phyloP scores from a whole-genome alignment of 1,284 basidiomycete genomes.

The Sphagnurus paluster region DNA sequence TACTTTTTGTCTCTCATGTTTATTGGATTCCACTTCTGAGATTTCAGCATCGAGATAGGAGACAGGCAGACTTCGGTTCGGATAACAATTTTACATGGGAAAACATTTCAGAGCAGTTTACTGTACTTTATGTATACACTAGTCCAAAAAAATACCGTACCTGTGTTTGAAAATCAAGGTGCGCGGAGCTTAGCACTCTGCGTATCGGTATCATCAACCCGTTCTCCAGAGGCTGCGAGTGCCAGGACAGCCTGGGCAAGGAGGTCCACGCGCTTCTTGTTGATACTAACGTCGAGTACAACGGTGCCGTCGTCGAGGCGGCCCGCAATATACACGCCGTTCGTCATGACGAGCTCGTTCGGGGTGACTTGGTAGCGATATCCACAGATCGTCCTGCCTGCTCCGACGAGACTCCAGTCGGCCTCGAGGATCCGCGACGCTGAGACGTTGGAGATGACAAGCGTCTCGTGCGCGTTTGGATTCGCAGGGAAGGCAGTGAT shows the following conservation, averaged over 20 bases:
- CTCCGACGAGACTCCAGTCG: constrained; percentile 35
- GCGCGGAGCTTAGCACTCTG: too few relatives aligned
- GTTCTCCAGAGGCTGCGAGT: background rate
- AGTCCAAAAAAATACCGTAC: too few relatives aligned
- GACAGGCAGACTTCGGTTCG: too few relatives aligned
- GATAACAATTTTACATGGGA: too few relatives aligned
- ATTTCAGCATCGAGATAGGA: too few relatives aligned
- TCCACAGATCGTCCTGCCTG: constrained; percentile 32
- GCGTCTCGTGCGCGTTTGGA: constrained; percentile 32
- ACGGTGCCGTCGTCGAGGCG: constrained; percentile 34
- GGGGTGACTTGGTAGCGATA: constrained; percentile 39
- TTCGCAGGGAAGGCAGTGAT: constrained; percentile 30
- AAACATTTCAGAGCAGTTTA: too few relatives aligned
- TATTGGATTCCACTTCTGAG: too few relatives aligned
- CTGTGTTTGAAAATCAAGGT: too few relatives aligned
- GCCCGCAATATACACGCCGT: constrained; percentile 38
- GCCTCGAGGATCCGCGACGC: constrained; percentile 37
- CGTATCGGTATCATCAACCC: too few relatives aligned
- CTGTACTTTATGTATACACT: too few relatives aligned
- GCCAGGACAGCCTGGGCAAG: constrained; percentile 24
- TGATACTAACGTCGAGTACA: constrained; percentile 38
- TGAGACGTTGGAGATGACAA: constrained; percentile 38
- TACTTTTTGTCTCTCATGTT: too few relatives aligned
- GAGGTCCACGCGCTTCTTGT: constrained; percentile 27
- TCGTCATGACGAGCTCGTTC: constrained; percentile 33